phyloP scores from a whole-genome alignment of 2,329 filamentous ascomycete genomes.

The Calcarisporium arbuscula region DNA sequence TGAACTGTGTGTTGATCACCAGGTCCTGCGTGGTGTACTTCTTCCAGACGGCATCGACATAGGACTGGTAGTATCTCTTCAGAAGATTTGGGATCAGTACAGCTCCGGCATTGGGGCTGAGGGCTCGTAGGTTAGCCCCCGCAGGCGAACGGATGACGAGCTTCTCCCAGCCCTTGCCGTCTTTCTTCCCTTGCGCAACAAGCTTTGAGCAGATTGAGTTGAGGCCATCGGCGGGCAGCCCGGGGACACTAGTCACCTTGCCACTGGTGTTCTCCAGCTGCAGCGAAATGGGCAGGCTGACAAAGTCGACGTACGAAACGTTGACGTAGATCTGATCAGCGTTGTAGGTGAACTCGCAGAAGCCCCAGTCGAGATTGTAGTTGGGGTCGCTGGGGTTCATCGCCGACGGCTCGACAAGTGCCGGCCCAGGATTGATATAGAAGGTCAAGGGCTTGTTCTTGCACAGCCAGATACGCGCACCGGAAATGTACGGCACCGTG shows the following conservation, averaged over 20 bases:
- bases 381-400: constrained; percentile 60
- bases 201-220: constrained; percentile 37
- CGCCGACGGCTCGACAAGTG: constrained; percentile 67
- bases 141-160: constrained; percentile 39
- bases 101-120: constrained; percentile 47
- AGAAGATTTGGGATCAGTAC: constrained; percentile 39
- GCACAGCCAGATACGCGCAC: constrained; percentile 67
- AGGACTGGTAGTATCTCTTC: constrained; percentile 40
- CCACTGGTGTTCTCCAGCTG: constrained; percentile 42
- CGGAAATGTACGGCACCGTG: constrained; percentile 63
- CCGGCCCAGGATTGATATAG: constrained; percentile 63
- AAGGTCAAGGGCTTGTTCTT: constrained; percentile 57
- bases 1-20: constrained; percentile 46
- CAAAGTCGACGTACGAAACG: constrained; percentile 72
- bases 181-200: constrained; percentile 35
- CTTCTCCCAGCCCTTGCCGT: constrained; percentile 45
- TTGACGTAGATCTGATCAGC: constrained; percentile 56
- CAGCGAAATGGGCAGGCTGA: constrained; percentile 57
- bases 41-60: constrained; percentile 46
- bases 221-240: constrained; percentile 41
- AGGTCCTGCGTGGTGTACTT: constrained; percentile 39
- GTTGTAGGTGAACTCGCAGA: constrained; percentile 66
- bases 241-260: constrained; percentile 38
- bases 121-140: constrained; percentile 36
- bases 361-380: constrained; percentile 56